Evolutionary conservation across 805 yeast species (phyloP), one percentile per base, ranked within the genome.

Genomic region (Scheffersomyces ergatensis): DNA sequence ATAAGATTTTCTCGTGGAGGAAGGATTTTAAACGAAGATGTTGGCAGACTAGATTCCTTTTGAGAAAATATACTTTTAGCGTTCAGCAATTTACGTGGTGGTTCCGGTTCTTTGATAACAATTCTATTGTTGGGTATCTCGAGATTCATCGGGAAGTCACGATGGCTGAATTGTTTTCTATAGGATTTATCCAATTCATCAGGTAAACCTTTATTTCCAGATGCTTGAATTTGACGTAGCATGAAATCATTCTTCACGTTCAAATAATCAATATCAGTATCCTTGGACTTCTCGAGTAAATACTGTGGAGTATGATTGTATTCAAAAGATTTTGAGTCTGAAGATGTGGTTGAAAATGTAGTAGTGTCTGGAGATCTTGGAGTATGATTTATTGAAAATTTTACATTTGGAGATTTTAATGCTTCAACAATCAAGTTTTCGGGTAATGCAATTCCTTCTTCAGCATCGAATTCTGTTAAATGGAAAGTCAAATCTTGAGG

Each of bases 231-330:
- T 23, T 51, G 47, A 2, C 39, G 27, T 25, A 55, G 40, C 26
- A 47, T 51, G 7, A 50, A 54, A 5, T 38, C 33, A 12, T 76
- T 80, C 50, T 82, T 82, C 57, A 80, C 78, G 49, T 74, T 81
- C 58, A 78, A 51, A 49, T 82, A 82, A 56, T 82, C 87, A 2
- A 65, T 58, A 23, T 61, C 62, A 13, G 61, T 58, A 16, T 70
- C 77, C 21, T 64, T 57, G 3, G 60, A 49, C 7, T 62, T 62
- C 39, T 76, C 80, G 24, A 82, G 65, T 40, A 82, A 60, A 50
- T 84, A 78, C 47, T 82, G 83, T 1, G 93, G 93, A 0, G 92
- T 85, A 12, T 78, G 74, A 16, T 83, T 87, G 50, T 78, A 81
- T 38, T 72, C 80, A 36, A 78, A 66, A 1, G 85, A 80, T 38